Percentiles rank a stretch among this genome's conserved stretches.
phyloP scores from a whole-genome alignment of 2,329 filamentous ascomycete genomes.

The Dactylellina parvicollis region DNA sequence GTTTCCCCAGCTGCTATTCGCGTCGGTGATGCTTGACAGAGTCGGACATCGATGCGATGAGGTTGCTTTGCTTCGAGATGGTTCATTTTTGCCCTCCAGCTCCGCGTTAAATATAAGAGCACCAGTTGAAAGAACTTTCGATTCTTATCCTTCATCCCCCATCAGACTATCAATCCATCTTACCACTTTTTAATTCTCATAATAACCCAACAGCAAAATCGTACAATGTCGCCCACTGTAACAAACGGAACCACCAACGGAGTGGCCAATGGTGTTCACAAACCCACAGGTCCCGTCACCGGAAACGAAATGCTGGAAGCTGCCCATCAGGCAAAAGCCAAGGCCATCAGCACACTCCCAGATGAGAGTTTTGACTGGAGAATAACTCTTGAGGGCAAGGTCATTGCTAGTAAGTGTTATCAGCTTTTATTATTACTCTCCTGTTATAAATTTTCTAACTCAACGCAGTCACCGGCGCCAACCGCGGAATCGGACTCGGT shows the following conservation, averaged over 20 bases:
- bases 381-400: slow-evolving; percentile 61
- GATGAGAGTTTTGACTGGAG: slow-evolving; percentile 60
- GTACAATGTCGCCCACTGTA: slow-evolving; percentile 44
- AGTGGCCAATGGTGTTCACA: slow-evolving; percentile 11
- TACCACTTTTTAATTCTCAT: background rate
- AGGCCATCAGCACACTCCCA: slow-evolving; percentile 59
- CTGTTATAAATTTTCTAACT: slow-evolving; percentile 54
- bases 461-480: slow-evolving; percentile 62
- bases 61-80: background rate
- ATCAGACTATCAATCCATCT: too few relatives aligned
- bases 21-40: slow-evolving; percentile 1
- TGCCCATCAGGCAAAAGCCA: slow-evolving; percentile 24
- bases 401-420: slow-evolving; percentile 61
- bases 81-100: slow-evolving; percentile 1
- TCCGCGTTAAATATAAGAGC: slow-evolving; percentile 2
- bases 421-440: background rate
- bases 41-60: slow-evolving; percentile 19
- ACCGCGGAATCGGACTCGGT: slow-evolving; percentile 64
- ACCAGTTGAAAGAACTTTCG: background rate
- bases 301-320: slow-evolving; percentile 46
- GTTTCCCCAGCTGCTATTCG: background rate
- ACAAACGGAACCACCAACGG: slow-evolving; percentile 31
- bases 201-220: background rate
- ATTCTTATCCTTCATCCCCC: background rate
- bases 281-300: background rate